A percentile compares a stretch with the other conserved stretches of the same genome.
phyloP scores from a whole-genome alignment of 768 basidiomycete genomes.

The Tremella yokohamensis region DNA sequence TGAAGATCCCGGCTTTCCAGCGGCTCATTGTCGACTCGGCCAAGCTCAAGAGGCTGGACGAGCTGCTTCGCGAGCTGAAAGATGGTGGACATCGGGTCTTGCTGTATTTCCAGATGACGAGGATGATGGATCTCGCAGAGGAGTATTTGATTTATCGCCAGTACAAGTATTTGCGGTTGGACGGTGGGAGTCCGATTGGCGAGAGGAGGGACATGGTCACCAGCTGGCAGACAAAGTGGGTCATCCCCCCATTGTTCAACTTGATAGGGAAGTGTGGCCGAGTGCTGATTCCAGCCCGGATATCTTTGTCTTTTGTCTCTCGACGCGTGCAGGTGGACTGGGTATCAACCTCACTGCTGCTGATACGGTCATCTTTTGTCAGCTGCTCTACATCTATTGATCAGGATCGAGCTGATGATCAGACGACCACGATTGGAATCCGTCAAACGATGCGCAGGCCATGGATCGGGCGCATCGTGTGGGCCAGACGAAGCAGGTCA shows the following conservation, averaged over 20 bases:
- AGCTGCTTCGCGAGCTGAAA: slow-evolving; percentile 86
- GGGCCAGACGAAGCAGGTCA: slow-evolving; percentile 94
- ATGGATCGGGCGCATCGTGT: slow-evolving; percentile 98
- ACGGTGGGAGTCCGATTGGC: slow-evolving; percentile 89
- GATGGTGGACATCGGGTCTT: slow-evolving; percentile 86
- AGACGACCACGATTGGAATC: slow-evolving; percentile 92
- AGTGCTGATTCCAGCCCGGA: slow-evolving; percentile 60
- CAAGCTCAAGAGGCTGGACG: slow-evolving; percentile 86
- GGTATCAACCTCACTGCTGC: slow-evolving; percentile 57
- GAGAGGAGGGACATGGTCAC: slow-evolving; percentile 99
- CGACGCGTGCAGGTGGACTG: slow-evolving; percentile 90
- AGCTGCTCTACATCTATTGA: slow-evolving; percentile 14
- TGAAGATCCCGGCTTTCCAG: slow-evolving; percentile 93
- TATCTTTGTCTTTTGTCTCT: slow-evolving; percentile 83
- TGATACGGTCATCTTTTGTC: slow-evolving; percentile 85
- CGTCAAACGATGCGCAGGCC: slow-evolving; percentile 94
- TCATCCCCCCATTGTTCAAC: slow-evolving; percentile 13
- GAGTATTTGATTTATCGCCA: slow-evolving; percentile 96
- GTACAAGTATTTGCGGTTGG: slow-evolving; percentile 87
- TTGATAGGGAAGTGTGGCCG: background rate
- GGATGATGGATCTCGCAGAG: slow-evolving; percentile 99
- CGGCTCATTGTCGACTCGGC: slow-evolving; percentile 93
- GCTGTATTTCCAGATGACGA: slow-evolving; percentile 99
- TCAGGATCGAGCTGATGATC: slow-evolving; percentile 7
- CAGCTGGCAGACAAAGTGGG: slow-evolving; percentile 94